Conservation (phyloP, 2,329 filamentous ascomycete species). For the Colletotrichum gloeosporioides region DNA sequence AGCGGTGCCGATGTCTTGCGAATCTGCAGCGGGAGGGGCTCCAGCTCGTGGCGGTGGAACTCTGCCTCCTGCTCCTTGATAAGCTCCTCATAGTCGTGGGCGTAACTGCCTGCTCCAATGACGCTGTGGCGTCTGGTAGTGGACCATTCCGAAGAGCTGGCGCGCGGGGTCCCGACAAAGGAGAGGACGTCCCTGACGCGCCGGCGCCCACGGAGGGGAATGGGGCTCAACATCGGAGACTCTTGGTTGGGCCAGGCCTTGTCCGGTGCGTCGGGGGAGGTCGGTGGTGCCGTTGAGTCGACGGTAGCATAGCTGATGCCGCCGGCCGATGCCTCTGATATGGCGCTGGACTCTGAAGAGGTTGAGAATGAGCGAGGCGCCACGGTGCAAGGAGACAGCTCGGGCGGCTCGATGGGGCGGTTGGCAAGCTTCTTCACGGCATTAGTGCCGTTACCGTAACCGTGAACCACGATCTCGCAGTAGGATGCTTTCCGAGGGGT, state of each 20-base stretch:
- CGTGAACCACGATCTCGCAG: constrained; percentile 58
- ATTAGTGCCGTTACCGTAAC: constrained; percentile 60
- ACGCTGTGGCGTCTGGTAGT: background rate
- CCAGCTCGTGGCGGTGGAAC: constrained; percentile 10
- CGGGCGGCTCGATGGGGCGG: background rate
- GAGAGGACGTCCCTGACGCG: constrained; percentile 26
- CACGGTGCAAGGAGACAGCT: background rate
- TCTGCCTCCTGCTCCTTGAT: constrained; percentile 24
- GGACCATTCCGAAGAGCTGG: background rate
- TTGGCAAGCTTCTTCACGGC: constrained; percentile 29
- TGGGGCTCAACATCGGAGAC: constrained; percentile 18
- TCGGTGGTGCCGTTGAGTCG: constrained; percentile 29
- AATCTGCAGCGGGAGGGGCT: constrained; percentile 24
- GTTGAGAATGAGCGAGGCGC: constrained; percentile 20
- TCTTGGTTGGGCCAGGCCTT: constrained; percentile 9
- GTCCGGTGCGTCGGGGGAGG: constrained; percentile 24
- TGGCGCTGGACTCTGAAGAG: constrained; percentile 22
- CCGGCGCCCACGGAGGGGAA: constrained; percentile 30
- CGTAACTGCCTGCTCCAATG: constrained; percentile 21
- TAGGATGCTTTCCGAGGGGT: constrained; percentile 32
- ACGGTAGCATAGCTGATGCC: constrained; percentile 29
- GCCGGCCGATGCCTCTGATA: constrained; percentile 29
- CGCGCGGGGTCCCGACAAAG: background rate
- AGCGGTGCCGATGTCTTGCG: constrained; percentile 19
- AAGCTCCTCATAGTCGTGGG: constrained; percentile 29